phyloP scores from a whole-genome alignment of 2,329 filamentous ascomycete genomes.

The Neofusicoccum parvum region DNA sequence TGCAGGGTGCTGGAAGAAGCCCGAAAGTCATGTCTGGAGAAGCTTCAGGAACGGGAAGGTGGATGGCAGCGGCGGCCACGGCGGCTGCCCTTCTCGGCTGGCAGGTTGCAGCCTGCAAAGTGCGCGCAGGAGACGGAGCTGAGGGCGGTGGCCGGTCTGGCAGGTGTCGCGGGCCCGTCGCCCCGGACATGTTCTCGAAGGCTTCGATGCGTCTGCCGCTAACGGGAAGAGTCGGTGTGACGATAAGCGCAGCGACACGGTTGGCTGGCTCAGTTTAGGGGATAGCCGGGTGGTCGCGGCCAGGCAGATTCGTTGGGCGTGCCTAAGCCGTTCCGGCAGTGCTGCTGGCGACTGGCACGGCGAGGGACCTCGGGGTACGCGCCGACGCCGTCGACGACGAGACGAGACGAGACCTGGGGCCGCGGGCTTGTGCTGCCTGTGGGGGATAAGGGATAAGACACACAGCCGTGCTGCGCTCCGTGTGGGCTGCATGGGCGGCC shows the following conservation, averaged over 20 bases:
- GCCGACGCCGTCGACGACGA: neutral
- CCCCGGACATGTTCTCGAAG: conserved; percentile 15
- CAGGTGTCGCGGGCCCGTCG: neutral
- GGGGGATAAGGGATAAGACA: conserved; percentile 20
- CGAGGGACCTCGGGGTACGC: neutral
- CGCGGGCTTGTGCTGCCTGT: conserved; percentile 13
- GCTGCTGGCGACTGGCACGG: neutral
- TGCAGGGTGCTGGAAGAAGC: conserved; percentile 3
- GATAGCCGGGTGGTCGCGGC: neutral
- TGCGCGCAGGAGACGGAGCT: neutral
- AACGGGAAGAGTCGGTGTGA: conserved; percentile 19
- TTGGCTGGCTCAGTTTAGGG: conserved; percentile 4
- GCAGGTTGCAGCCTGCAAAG: neutral
- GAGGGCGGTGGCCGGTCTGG: neutral
- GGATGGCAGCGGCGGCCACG: neutral
- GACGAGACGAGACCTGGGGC: neutral
- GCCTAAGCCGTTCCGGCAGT: neutral
- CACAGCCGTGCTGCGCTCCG: conserved; percentile 13
- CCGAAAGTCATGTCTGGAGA: neutral
- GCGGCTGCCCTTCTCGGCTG: neutral
- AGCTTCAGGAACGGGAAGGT: conserved; percentile 8
- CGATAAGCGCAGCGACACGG: conserved; percentile 9
- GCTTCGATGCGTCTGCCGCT: conserved; percentile 12
- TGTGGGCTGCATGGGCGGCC: neutral
- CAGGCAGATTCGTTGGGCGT: neutral